Base-by-base conservation (phyloP, 306 rosid genomes). In the Trifolium fragiferum region DNA sequence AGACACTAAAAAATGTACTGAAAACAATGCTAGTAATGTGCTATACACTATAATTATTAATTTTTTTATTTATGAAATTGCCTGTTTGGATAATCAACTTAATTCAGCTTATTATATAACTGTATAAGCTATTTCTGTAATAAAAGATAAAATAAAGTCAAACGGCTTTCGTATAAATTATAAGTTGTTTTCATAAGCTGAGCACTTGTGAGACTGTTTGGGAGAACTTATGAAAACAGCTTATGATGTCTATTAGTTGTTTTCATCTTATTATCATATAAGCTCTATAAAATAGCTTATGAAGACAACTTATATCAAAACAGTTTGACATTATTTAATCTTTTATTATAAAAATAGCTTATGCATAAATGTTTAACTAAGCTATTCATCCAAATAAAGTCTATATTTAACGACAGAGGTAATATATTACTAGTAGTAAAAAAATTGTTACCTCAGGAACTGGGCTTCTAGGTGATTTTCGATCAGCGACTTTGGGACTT, bases 401-500 rank as follows among this genome's bases (percentile, higher is more conserved):
- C 16, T 44, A 44, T 44, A 44, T 44, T 44, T 44, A 44, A 4
- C 7, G 16, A 44, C 46, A 40, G 13, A 40, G 46, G 3, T 11
- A 41, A 13, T 41, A 41, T 41, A 9, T 12, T 11, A 44, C 15
- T 4, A 4, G 2, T 44, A 15, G 16, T 44, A 44, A 44, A 13
- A 13, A 13, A 44, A 13, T 44, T 13, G 7, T 23, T 57, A 57
- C 99, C 99, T 95, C 98, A 7, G 88, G 79, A 69, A 84, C 80
- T 0, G 97, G 92, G 82, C 97, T 92, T 81, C 93, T 81, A 3
- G 99, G 97, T 18, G 99, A 95, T 81, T 68, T 84, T 16, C 97
- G 92, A 67, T 92, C 93, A 9, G 21, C 51, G 63, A 90, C 82
- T 85, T 92, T 92, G 54, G 98, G 96, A 81, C 99, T 95, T 87